Percentiles rank a stretch among this genome's conserved stretches.
These are phyloP conservation scores for Fusarium abutilonis DNA, from an alignment of 2,329 filamentous ascomycete genomes.

Conservation along the genomic window DNA sequence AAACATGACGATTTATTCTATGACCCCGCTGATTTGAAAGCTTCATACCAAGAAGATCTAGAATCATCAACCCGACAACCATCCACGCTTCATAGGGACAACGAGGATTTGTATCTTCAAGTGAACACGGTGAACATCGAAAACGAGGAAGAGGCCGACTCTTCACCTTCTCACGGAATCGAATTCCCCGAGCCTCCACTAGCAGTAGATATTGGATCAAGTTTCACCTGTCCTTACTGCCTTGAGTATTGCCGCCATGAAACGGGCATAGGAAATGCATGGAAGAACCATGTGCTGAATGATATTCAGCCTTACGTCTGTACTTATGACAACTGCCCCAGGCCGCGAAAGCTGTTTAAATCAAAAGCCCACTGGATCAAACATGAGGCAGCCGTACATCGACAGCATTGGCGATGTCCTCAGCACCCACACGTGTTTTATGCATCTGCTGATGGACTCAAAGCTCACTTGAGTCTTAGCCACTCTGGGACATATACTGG, in stretches of 20 bases:
- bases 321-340: not conserved
- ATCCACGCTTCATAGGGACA: no score
- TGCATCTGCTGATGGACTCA: not conserved
- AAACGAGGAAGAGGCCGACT: not conserved
- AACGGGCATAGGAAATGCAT: not conserved
- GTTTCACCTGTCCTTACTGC: not conserved
- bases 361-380: not conserved
- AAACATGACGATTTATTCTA: no score
- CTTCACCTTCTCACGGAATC: not conserved
- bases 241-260: not conserved
- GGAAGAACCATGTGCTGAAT: not conserved
- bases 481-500: no score
- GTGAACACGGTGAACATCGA: no score
- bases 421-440: not conserved
- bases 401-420: not conserved
- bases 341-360: not conserved
- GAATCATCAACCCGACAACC: no score
- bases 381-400: not conserved
- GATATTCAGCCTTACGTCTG: conserved; percentile 1
- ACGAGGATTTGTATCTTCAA: no score
- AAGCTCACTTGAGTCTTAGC: not conserved
- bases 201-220: not conserved
- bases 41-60: no score
- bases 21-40: no score
- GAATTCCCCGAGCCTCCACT: not conserved